Base-by-base conservation (phyloP, 495 filamentous ascomycete species). In the Daldinia bambusicola region DNA sequence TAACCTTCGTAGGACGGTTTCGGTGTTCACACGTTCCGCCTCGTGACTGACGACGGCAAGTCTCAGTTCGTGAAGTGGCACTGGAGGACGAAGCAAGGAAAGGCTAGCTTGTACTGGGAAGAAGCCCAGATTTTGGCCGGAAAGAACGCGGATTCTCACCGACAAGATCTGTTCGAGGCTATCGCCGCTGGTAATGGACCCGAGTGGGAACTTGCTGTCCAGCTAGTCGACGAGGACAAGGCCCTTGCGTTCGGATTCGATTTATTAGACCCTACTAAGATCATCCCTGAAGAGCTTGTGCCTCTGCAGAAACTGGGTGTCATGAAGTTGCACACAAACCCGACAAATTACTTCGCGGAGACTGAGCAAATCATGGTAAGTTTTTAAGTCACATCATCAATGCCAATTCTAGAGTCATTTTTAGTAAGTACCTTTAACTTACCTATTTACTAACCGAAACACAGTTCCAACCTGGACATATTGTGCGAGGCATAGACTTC, bases 311-410 rank as follows among this genome's bases (percentile, higher is more conserved):
- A 80, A 18, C 76, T 94, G 26, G 91, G 91, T 53, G 86, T 88
- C 67, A 81, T 94, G 81, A 87, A 86, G 38, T 78, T 94, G 43
- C 87, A 93, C 80, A 86, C 81, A 38, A 94, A 94, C 78, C 88
- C 89, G 0, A 81, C 76, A 34, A 93, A 94, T 79, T 94, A 90
- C 82, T 94, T 94, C 75, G 90, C 91, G 9, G 91, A 93, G 76
- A 91, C 89, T 0, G 91, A 93, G 77, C 90, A 92, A 76, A 78
- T 87, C 72, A 89, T 89, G 87, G 87, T 90, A 77, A 53, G 83
- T 80, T 20, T 16, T 18, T 38, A 36, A n/a, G 13, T n/a, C n/a
- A n/a, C n/a, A n/a, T n/a, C n/a, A n/a, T n/a, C n/a, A n/a, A n/a
- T n/a, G n/a, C n/a, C n/a, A 3, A 13, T 55, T 45, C 22, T 61